Percentiles rank a stretch among this genome's conserved stretches.
These are phyloP conservation scores for Candida rishiriensis DNA, from an alignment of 805 yeast species.

Conservation along the genomic window DNA sequence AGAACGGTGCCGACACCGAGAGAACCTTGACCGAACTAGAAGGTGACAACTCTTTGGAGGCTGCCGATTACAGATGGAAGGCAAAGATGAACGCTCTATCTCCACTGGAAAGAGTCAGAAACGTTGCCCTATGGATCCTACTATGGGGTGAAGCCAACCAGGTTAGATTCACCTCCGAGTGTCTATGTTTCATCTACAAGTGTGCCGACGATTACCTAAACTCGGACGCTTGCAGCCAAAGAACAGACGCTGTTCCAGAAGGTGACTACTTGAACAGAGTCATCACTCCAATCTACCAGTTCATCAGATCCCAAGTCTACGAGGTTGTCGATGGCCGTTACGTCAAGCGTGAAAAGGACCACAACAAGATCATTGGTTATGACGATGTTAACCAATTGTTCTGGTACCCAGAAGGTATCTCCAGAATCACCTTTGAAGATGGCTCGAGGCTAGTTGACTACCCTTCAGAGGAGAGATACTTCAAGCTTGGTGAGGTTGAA, in stretches of 20 bases:
- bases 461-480: conserved; percentile 85
- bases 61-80: conserved; percentile 81
- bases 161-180: conserved; percentile 89
- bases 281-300: conserved; percentile 84
- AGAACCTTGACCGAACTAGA: conserved; percentile 58
- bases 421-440: conserved; percentile 86
- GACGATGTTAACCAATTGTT: conserved; percentile 98
- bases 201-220: conserved; percentile 87
- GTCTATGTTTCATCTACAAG: conserved; percentile 90
- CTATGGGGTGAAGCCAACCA: conserved; percentile 92
- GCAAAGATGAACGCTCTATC: conserved; percentile 67
- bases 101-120: conserved; percentile 79
- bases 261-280: conserved; percentile 90
- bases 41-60: conserved; percentile 82
- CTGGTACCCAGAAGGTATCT: conserved; percentile 99
- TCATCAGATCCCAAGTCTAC: conserved; percentile 75
- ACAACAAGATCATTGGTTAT: conserved; percentile 78
- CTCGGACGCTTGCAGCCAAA: conserved; percentile 88
- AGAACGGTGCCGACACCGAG: conserved; percentile 59
- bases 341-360: conserved; percentile 82
- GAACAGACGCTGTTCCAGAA: conserved; percentile 77
- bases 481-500: conserved; percentile 83
- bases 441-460: conserved; percentile 88
- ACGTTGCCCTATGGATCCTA: conserved; percentile 67
- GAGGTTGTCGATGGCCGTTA: conserved; percentile 78